These are phyloP conservation scores for Neurospora intermedia DNA, from an alignment of 495 filamentous ascomycete species.

Conservation along the genomic window DNA sequence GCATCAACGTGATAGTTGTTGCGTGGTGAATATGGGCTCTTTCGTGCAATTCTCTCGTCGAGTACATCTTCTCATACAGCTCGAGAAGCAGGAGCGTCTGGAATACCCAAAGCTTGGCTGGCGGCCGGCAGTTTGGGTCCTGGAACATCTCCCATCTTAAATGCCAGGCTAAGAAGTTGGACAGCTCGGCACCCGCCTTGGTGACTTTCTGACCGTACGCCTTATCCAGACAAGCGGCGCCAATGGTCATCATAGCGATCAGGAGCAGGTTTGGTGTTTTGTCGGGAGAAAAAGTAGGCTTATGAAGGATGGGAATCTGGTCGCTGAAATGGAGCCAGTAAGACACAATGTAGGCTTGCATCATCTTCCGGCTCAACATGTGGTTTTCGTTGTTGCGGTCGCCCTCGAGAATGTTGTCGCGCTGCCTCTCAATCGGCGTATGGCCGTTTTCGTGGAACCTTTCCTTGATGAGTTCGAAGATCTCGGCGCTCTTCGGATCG, in stretches of 20 bases:
- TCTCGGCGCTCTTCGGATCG: conserved; percentile 72
- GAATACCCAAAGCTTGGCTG: conserved; percentile 96
- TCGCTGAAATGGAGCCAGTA: conserved; percentile 95
- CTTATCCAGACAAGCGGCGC: conserved; percentile 79
- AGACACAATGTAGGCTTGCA: conserved; percentile 87
- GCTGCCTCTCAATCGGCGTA: conserved; percentile 61
- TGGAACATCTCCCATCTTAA: conserved; percentile 88
- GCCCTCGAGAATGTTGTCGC: conserved; percentile 68
- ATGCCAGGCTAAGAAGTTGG: conserved; percentile 84
- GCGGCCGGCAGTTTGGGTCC: conserved; percentile 82
- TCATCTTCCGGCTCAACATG: conserved; percentile 81
- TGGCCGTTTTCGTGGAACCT: conserved; percentile 75
- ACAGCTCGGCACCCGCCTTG: conserved; percentile 62
- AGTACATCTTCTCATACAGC: conserved; percentile 95
- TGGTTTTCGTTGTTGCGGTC: conserved; percentile 61
- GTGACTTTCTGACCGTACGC: conserved; percentile 63
- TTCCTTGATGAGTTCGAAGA: conserved; percentile 76
- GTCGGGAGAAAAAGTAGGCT: conserved; percentile 84
- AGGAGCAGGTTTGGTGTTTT: conserved; percentile 74
- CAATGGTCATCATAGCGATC: conserved; percentile 90
- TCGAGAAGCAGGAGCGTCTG: conserved; percentile 85
- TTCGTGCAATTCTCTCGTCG: conserved; percentile 82
- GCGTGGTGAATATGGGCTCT: conserved; percentile 96
- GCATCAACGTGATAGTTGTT: conserved; percentile 91
- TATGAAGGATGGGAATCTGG: conserved; percentile 88